phyloP scores from a whole-genome alignment of 805 yeast species.

The Scheffersomyces ergatensis region DNA sequence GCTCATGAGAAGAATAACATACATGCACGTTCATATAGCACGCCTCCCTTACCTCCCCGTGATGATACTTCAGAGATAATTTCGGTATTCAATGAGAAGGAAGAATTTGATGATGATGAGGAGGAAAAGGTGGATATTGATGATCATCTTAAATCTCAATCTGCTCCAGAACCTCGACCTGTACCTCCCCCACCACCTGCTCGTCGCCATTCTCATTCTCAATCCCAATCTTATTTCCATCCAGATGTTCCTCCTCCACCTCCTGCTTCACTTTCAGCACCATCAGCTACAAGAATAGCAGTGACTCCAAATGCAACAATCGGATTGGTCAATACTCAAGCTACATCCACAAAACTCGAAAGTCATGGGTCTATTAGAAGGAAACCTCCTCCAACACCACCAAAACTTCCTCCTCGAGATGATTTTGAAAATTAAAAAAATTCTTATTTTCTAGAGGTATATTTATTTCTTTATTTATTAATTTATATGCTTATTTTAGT shows the following conservation, averaged over 20 bases:
- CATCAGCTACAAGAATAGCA: too few relatives aligned
- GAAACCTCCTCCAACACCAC: conserved; percentile 6
- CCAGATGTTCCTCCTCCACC: background rate
- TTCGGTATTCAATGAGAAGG: background rate
- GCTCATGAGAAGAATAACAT: background rate
- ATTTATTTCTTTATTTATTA: conserved; percentile 1
- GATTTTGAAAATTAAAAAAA: background rate
- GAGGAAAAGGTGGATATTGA: too few relatives aligned
- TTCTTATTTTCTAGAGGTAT: background rate
- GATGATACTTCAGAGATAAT: background rate
- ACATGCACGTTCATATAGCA: too few relatives aligned
- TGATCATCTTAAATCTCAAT: too few relatives aligned
- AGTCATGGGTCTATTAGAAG: background rate
- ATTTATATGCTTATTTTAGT: too few relatives aligned
- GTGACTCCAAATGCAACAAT: background rate
- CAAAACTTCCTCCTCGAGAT: background rate
- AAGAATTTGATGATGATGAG: too few relatives aligned
- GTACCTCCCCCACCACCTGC: too few relatives aligned
- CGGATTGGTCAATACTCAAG: background rate
- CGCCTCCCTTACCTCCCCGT: background rate
- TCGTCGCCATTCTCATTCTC: too few relatives aligned
- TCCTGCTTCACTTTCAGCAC: background rate
- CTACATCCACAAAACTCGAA: background rate
- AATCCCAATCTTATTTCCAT: too few relatives aligned
- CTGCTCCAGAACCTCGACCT: too few relatives aligned